Evolutionary conservation across 2,329 filamentous ascomycete species (phyloP).

Genomic region (Diaporthe longicolla): DNA sequence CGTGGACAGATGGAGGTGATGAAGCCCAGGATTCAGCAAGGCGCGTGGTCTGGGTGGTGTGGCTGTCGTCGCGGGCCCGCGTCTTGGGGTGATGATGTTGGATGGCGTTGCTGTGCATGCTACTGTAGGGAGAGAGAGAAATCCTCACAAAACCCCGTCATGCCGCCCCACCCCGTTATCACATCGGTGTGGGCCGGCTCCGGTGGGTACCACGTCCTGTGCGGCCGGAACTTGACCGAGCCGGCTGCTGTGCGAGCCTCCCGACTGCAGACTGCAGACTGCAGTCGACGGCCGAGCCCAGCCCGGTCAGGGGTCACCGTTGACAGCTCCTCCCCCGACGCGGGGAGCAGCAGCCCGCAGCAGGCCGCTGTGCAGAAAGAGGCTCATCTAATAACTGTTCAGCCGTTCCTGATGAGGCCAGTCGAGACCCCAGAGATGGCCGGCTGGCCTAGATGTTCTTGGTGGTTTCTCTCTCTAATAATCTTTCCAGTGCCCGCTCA

Average conservation of each 20-base stretch:
- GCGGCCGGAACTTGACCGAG: constrained; percentile 39
- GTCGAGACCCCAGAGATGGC: background rate
- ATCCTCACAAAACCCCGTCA: constrained; percentile 36
- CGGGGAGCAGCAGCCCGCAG: constrained; percentile 16
- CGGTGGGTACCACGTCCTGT: background rate
- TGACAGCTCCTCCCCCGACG: constrained; percentile 15
- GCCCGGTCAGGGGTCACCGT: constrained; percentile 13
- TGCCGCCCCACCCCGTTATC: constrained; percentile 38
- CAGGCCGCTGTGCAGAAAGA: background rate
- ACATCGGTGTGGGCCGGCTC: constrained; percentile 35
- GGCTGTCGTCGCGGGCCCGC: constrained; percentile 24
- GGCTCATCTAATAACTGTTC: constrained; percentile 14
- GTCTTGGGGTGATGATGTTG: constrained; percentile 11
- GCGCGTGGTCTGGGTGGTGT: constrained; percentile 35
- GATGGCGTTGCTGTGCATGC: constrained; percentile 21
- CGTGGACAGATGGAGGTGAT: constrained; percentile 8
- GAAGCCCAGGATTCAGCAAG: constrained; percentile 34
- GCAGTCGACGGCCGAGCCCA: constrained; percentile 7
- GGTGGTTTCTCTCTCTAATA: background rate
- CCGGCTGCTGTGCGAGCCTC: background rate
- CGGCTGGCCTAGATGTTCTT: background rate
- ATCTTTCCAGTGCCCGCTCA: background rate
- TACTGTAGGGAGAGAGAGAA: constrained; percentile 16
- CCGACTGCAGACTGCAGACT: background rate
- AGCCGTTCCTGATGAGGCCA: background rate